Percentiles rank a stretch among this genome's conserved stretches.
phyloP scores from a whole-genome alignment of 352 stramenopile genomes.

The Phytophthora pistaciae region DNA sequence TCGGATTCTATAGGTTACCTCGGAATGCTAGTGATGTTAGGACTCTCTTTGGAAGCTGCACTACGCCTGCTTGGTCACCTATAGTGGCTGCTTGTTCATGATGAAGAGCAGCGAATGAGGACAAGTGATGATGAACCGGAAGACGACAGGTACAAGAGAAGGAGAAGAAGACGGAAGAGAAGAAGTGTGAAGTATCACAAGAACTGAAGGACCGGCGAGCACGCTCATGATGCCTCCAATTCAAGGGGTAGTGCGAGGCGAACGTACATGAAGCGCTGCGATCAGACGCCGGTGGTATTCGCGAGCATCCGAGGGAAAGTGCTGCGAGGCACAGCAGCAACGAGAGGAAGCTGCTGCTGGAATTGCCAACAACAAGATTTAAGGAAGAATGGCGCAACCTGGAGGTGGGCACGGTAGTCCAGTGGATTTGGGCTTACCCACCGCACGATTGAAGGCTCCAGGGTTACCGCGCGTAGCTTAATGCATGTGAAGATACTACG shows the following conservation, averaged over 20 bases:
- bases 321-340: slow-evolving; percentile 34
- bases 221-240: slow-evolving; percentile 35
- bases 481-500: not conserved
- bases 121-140: not conserved
- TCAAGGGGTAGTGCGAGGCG: slow-evolving; percentile 42
- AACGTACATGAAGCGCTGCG: slow-evolving; percentile 29
- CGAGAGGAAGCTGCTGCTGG: slow-evolving; percentile 38
- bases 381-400: slow-evolving; percentile 9
- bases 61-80: slow-evolving; percentile 36
- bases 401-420: slow-evolving; percentile 18
- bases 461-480: not conserved
- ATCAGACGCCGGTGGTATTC: slow-evolving; percentile 19
- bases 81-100: slow-evolving; percentile 16
- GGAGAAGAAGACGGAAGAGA: slow-evolving; percentile 2
- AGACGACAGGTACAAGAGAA: slow-evolving; percentile 1
- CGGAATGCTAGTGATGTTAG: slow-evolving; percentile 36
- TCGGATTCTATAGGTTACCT: slow-evolving; percentile 26
- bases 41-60: slow-evolving; percentile 36
- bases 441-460: not conserved
- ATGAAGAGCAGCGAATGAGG: slow-evolving; percentile 6
- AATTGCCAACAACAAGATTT: slow-evolving; percentile 22
- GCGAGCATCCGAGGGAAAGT: slow-evolving; percentile 34
- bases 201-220: slow-evolving; percentile 16
- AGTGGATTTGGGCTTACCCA: not conserved
- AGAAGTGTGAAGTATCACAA: not conserved